phyloP scores from a whole-genome alignment of 441 rosid species.

The Adansonia grandidieri region DNA sequence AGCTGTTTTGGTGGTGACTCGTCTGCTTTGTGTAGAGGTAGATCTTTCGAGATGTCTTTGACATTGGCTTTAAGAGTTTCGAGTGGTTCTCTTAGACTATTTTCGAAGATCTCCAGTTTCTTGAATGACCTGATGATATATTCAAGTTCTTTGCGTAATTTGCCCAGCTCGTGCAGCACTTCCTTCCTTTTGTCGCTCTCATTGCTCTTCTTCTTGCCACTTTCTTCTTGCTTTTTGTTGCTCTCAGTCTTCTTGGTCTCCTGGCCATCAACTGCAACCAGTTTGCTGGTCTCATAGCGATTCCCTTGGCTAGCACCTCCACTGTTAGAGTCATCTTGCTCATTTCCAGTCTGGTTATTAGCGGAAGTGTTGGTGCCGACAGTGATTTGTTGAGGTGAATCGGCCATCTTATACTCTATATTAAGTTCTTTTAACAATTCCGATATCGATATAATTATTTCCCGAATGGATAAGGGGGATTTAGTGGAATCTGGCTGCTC shows the following conservation, averaged over 20 bases:
- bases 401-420: too few relatives aligned
- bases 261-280: neutral
- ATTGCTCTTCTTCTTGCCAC: neutral
- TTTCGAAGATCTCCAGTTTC: slow-evolving; percentile 31
- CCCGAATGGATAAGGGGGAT: neutral
- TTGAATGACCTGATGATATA: neutral
- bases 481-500: neutral
- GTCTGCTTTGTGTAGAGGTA: neutral
- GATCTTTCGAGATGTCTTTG: slow-evolving; percentile 7
- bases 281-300: neutral
- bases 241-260: neutral
- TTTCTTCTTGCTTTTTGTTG: neutral
- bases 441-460: neutral
- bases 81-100: slow-evolving; percentile 6
- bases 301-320: neutral
- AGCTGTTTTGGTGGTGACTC: neutral
- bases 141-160: slow-evolving; percentile 26
- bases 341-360: neutral
- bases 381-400: neutral
- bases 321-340: neutral
- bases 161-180: neutral
- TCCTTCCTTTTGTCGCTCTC: neutral
- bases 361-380: neutral
- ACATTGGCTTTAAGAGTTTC: neutral
- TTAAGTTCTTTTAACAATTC: neutral